Conservation (phyloP, 2,329 filamentous ascomycete species). For the Fusarium sp. region DNA sequence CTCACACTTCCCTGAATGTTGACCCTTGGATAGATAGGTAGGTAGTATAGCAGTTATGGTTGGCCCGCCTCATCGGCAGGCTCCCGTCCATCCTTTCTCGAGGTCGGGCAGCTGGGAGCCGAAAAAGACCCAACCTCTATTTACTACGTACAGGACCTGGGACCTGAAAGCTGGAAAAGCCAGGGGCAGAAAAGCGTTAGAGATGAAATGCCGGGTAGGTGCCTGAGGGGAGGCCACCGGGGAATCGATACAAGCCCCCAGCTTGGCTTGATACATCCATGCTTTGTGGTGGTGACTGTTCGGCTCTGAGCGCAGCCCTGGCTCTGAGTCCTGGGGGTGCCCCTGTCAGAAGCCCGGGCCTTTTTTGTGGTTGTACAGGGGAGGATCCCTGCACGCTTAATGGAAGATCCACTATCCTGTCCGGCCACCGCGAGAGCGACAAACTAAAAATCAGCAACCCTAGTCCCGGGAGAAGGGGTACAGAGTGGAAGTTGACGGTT, state of each 20-base stretch:
- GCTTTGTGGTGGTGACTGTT: background rate
- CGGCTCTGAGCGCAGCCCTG: slow-evolving; percentile 23
- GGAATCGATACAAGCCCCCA: slow-evolving; percentile 16
- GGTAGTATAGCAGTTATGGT: background rate
- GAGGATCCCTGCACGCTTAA: slow-evolving; percentile 25
- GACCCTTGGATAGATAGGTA: background rate
- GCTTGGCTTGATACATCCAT: background rate
- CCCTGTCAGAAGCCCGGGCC: slow-evolving; percentile 26
- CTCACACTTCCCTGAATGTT: slow-evolving; percentile 12
- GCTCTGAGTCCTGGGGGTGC: slow-evolving; percentile 7
- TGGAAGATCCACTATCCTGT: slow-evolving; percentile 28
- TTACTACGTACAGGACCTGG: background rate
- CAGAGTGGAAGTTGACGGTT: slow-evolving; percentile 12
- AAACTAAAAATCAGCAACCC: slow-evolving; percentile 8
- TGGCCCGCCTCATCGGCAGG: slow-evolving; percentile 18
- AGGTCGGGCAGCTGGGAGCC: slow-evolving; percentile 11
- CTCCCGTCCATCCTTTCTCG: slow-evolving; percentile 5
- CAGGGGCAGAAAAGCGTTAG: slow-evolving; percentile 15
- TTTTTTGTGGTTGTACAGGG: slow-evolving; percentile 21
- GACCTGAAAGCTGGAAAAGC: slow-evolving; percentile 20
- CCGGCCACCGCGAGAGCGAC: slow-evolving; percentile 32
- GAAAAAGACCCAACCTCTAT: slow-evolving; percentile 2
- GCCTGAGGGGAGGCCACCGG: background rate
- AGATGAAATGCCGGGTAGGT: slow-evolving; percentile 20
- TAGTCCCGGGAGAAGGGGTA: slow-evolving; percentile 28